Base-by-base conservation (phyloP, 257 asterid genomes). In the Lycium barbarum region DNA sequence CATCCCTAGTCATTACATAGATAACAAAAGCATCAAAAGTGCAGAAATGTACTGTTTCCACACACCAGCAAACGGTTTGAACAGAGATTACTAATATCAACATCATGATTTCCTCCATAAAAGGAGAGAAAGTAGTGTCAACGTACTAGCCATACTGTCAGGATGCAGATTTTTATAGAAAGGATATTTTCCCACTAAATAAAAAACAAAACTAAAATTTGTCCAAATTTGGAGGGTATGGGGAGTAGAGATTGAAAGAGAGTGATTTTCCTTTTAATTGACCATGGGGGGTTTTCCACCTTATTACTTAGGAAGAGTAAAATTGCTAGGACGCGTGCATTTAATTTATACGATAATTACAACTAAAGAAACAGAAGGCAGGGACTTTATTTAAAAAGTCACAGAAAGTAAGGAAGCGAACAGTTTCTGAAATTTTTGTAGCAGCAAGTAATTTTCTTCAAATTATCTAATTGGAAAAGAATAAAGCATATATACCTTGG, bases 401-500 rank as follows among this genome's bases (percentile, higher is more conserved):
- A 59, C 11, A 2, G 11, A 17, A 59, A 20, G 66, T 8, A 59
- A n/a, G n/a, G n/a, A n/a, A n/a, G n/a, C n/a, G n/a, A n/a, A n/a
- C n/a, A n/a, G n/a, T n/a, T n/a, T n/a, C n/a, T n/a, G n/a, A n/a
- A n/a, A n/a, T n/a, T n/a, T n/a, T n/a, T n/a, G 9, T 59, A 18
- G 66, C 66, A 59, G 40, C 11, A 11, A 26, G 3, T 70, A 45
- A 58, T 58, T 43, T 17, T 14, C 36, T 14, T 47, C 14, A 35
- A 72, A 17, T 17, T 40, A 40, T 40, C 45, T 6, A 6, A 40
- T 40, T 40, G 45, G 45, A 40, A 40, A 40, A 40, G 45, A 40
- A 40, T 40, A 40, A 40, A 40, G 45, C 45, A 40, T 40, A 40
- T 4, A 40, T n/a, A n/a, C 45, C 45, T 40, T 20, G 95, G 95